phyloP scores from a whole-genome alignment of 768 basidiomycete species.

The Daedaleopsis sinensis region DNA sequence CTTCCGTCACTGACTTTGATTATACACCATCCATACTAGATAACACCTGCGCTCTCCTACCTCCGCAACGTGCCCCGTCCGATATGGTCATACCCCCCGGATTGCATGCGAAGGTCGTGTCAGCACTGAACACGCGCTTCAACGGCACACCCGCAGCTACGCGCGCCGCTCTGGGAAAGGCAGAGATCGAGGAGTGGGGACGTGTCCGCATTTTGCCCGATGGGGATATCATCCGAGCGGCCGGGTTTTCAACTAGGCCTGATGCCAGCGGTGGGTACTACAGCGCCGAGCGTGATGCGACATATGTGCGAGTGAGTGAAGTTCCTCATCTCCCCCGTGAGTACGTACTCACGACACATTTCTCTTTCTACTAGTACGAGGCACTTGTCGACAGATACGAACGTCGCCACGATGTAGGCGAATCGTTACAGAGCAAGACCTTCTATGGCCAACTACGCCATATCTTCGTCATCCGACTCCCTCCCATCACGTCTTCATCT shows the following conservation, averaged over 20 bases:
- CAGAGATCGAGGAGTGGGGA: not conserved
- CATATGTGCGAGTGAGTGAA: conserved; percentile 36
- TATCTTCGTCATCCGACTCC: conserved; percentile 30
- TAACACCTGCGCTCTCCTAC: not conserved
- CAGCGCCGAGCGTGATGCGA: conserved; percentile 27
- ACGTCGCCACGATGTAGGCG: too few species aligned
- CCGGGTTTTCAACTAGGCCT: not conserved
- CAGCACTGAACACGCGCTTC: not conserved
- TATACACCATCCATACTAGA: not conserved
- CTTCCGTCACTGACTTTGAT: too few species aligned
- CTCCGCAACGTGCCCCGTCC: not conserved
- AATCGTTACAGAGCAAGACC: conserved; percentile 11
- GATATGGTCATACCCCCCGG: not conserved
- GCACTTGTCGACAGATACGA: conserved; percentile 21
- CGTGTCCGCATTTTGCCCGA: not conserved
- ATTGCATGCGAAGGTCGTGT: not conserved
- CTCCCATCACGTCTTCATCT: not conserved
- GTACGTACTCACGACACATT: not conserved
- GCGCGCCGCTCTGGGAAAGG: not conserved
- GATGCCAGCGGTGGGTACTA: too few species aligned
- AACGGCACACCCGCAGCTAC: not conserved
- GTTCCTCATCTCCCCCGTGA: not conserved
- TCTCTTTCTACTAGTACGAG: conserved; percentile 4
- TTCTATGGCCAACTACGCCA: conserved; percentile 40
- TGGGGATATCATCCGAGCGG: not conserved